These are phyloP conservation scores for Pythium inflatum DNA, from an alignment of 352 stramenopile genomes.

Conservation along the genomic window DNA sequence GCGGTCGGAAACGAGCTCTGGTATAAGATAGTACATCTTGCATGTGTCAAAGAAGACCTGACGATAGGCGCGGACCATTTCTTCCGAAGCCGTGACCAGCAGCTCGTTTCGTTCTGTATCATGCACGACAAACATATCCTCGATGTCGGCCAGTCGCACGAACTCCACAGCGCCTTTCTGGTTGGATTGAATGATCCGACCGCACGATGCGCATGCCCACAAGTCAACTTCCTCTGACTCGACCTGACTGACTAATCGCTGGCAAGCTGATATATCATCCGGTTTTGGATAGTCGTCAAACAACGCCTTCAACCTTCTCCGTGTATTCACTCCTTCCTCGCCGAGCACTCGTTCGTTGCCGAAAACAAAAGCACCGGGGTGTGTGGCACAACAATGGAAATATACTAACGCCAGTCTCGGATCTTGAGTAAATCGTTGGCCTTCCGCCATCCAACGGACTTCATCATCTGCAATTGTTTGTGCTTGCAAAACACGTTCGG, in stretches of 20 bases:
- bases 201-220: constrained; percentile 7
- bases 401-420: constrained; percentile 23
- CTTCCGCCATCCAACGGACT: not conserved
- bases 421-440: constrained; percentile 23
- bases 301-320: not conserved
- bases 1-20: constrained; percentile 26
- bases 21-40: constrained; percentile 31
- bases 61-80: constrained; percentile 15
- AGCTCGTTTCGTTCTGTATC: too few relatives aligned
- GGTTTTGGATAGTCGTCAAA: not conserved
- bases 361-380: constrained; percentile 21
- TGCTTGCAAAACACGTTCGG: too few relatives aligned
- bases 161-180: not conserved
- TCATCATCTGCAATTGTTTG: too few relatives aligned
- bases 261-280: not conserved
- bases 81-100: not conserved
- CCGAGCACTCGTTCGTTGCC: constrained; percentile 23
- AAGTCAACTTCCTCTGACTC: not conserved
- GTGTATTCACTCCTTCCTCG: not conserved
- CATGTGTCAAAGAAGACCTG: constrained; percentile 20
- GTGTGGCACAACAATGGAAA: constrained; percentile 25
- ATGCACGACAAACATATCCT: too few relatives aligned
- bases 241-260: not conserved
- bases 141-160: not conserved
- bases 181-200: not conserved